Evolutionary conservation across 306 rosid species (phyloP), one percentile per base, ranked within the genome.

Genomic region (Acacia melanoxylon): DNA sequence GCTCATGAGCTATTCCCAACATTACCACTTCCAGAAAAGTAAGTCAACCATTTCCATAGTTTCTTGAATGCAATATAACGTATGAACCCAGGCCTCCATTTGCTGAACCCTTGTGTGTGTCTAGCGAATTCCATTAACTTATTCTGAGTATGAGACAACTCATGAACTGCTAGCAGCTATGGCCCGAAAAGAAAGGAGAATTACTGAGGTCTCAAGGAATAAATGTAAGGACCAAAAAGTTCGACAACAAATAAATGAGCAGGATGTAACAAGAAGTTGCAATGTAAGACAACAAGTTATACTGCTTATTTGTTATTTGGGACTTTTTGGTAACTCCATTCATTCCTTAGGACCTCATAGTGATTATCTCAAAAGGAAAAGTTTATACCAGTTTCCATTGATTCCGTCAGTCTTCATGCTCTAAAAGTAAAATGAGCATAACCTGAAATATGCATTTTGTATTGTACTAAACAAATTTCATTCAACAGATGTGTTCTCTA

Each of bases 1-100:
- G 9, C 65, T 8, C 31, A 22, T 10, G 14, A n/a, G 24, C 24
- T 58, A 27, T 58, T 9, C 27, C 29, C 65, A 58, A 58, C 29
- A 1, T 67, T 67, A 35, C 87, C 78, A 77, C 88, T 92, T 81
- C 86, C 94, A 29, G 84, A 89, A 10, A 85, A 85, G 95, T 92
- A 86, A 59, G 87, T 83, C 40, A 22, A 67, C 61, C 72, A 3
- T 44, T 33, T 68, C 68, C 20, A 19, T 71, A 13, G 25, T 63
- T 62, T 71, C 27, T 2, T 45, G 78, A 82, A 22, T 76, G 67
- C 56, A n/a, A 31, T 78, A 35, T 72, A 33, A 70, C 40, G 8
- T 58, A 42, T 51, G 76, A 80, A 37, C 46, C 54, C 10, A 29
- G 10, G 59, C 45, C 61, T 49, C 70, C 76, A 45, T 62, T 62